A percentile compares a stretch with the other conserved stretches of the same genome.
Conservation (phyloP, 495 filamentous ascomycete species). For the Xylaria cubensis region DNA sequence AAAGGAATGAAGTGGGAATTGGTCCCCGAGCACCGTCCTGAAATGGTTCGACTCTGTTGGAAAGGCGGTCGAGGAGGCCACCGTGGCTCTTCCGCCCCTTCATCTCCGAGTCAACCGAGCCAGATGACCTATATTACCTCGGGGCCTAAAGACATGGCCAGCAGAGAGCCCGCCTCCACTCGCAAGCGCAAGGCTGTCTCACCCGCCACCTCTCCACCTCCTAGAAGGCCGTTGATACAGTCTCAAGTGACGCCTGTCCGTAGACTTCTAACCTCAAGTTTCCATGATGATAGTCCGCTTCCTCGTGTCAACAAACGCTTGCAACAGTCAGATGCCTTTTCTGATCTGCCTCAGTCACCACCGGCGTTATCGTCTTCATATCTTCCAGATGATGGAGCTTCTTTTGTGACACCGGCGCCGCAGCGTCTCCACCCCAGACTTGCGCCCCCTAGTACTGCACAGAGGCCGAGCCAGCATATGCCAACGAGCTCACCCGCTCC, state of each 20-base stretch:
- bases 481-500: slow-evolving; percentile 94
- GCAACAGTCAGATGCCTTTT: slow-evolving; percentile 57
- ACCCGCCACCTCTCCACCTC: slow-evolving; percentile 55
- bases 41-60: slow-evolving; percentile 60
- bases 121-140: slow-evolving; percentile 57
- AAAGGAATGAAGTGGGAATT: slow-evolving; percentile 99
- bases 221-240: slow-evolving; percentile 52
- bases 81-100: slow-evolving; percentile 62
- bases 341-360: slow-evolving; percentile 65
- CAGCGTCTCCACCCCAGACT: slow-evolving; percentile 81
- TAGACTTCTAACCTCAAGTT: slow-evolving; percentile 42
- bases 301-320: slow-evolving; percentile 53
- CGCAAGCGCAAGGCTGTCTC: slow-evolving; percentile 58
- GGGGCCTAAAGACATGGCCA: slow-evolving; percentile 55
- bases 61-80: slow-evolving; percentile 63
- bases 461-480: slow-evolving; percentile 92
- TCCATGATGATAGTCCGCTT: slow-evolving; percentile 64
- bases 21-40: slow-evolving; percentile 77
- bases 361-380: slow-evolving; percentile 74
- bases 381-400: slow-evolving; percentile 57
- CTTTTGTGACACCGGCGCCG: slow-evolving; percentile 84
- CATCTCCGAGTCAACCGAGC: slow-evolving; percentile 56
- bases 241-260: slow-evolving; percentile 66
- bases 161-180: slow-evolving; percentile 47
- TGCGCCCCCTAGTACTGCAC: slow-evolving; percentile 86